These are phyloP conservation scores for Neonectria punicea DNA, from an alignment of 2,329 filamentous ascomycete genomes.

Conservation along the genomic window DNA sequence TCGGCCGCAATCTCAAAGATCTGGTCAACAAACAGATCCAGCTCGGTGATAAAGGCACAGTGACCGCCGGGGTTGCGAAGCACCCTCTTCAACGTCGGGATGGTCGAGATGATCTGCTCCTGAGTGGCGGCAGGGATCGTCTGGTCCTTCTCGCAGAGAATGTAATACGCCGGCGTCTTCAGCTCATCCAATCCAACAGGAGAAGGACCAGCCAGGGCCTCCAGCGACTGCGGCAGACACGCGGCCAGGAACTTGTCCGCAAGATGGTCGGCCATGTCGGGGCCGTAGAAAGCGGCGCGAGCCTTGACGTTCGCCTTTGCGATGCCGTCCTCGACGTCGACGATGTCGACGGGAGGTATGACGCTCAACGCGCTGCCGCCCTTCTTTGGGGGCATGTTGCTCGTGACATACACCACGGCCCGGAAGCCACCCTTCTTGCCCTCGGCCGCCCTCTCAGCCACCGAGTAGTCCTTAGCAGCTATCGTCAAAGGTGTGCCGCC, in stretches of 20 bases:
- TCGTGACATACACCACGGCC: slow-evolving; percentile 6
- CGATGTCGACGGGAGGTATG: slow-evolving; percentile 10
- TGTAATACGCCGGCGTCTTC: slow-evolving; percentile 10
- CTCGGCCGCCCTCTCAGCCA: not conserved
- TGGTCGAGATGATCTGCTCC: not conserved
- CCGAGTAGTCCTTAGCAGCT: not conserved
- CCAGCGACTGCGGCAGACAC: not conserved
- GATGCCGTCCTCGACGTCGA: slow-evolving; percentile 9
- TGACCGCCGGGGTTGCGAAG: slow-evolving; percentile 6
- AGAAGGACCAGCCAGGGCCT: slow-evolving; percentile 3
- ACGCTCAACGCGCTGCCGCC: slow-evolving; percentile 14
- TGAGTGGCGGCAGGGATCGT: not conserved
- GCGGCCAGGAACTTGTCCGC: slow-evolving; percentile 2
- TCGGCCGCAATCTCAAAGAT: slow-evolving; percentile 11
- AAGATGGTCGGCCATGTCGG: slow-evolving; percentile 9
- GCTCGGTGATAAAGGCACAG: slow-evolving; percentile 10
- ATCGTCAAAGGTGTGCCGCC: slow-evolving; percentile 13
- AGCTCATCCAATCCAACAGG: slow-evolving; percentile 9
- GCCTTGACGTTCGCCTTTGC: slow-evolving; percentile 5
- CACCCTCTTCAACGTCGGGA: slow-evolving; percentile 8
- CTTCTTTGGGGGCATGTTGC: slow-evolving; percentile 7
- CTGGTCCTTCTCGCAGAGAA: slow-evolving; percentile 11
- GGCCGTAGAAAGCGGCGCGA: slow-evolving; percentile 11
- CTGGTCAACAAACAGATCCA: slow-evolving; percentile 12
- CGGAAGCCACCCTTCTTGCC: slow-evolving; percentile 5